Conservation (phyloP, 768 basidiomycete genomes). For the Tubosaeta sp. region DNA sequence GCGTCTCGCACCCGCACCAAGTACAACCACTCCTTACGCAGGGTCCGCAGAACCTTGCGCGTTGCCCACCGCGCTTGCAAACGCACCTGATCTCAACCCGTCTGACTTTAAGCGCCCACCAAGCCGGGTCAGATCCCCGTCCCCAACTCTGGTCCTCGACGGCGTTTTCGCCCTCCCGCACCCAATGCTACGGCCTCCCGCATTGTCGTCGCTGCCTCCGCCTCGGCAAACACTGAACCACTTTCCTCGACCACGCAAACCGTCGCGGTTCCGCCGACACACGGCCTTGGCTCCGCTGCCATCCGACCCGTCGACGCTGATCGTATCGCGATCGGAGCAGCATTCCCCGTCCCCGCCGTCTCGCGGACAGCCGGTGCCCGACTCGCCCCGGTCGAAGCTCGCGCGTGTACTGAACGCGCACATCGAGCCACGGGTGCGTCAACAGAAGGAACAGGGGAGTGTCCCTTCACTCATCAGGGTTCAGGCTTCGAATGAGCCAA, state of each 20-base stretch:
- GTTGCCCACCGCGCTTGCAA: neutral
- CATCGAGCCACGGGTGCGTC: neutral
- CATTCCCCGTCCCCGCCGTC: neutral
- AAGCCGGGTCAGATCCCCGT: constrained; percentile 2
- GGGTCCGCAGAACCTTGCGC: neutral
- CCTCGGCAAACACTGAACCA: neutral
- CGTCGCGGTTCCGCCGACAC: neutral
- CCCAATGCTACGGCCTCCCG: neutral
- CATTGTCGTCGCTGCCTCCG: neutral
- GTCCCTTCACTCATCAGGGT: constrained; percentile 1
- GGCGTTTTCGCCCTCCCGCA: constrained; percentile 20
- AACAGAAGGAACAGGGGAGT: no score
- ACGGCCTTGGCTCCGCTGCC: neutral
- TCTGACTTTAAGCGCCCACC: neutral
- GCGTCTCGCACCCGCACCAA: neutral
- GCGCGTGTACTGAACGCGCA: constrained; percentile 14
- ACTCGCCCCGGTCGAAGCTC: constrained; percentile 22
- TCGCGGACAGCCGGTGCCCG: neutral
- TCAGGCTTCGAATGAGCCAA: constrained; percentile 2
- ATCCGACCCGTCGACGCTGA: no score
- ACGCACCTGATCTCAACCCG: neutral
- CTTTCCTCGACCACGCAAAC: constrained; percentile 5
- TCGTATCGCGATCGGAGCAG: neutral
- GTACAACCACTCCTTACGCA: neutral
- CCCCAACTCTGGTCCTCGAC: constrained; percentile 18